Base-by-base conservation (phyloP, 2,329 filamentous ascomycete species). In the Rutstroemia sydowiana region DNA sequence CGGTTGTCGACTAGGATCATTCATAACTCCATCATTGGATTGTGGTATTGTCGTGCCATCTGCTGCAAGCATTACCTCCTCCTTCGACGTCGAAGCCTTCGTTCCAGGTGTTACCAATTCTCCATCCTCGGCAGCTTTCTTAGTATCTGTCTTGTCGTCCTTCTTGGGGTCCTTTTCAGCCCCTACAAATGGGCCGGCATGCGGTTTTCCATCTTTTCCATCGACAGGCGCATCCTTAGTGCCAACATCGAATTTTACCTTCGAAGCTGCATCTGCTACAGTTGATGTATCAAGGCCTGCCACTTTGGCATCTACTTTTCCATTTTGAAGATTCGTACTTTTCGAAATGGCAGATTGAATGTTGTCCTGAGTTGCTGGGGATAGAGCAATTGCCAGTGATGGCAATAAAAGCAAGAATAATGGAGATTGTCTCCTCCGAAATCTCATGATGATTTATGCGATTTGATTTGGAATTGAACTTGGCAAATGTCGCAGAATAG, bases 161-260 rank as follows among this genome's bases (percentile, higher is more conserved):
- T 63, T 63, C 48, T 61, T 63, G 61, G 55, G 61, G 56, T 84
- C 81, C 26, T 63, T 63, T 54, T 77, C 73, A 18, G 42, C 78
- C 56, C 84, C 81, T 52, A 91, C 82, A 64, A 81, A 84, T 5
- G 93, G 93, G 1, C 93, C 93, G 18, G 85, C 81, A 66, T 96
- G 92, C 43, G 93, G 93, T 71, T 91, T 93, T 44, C 93, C 93
- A 71, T 97, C 93, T 62, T 87, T 85, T 42, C 91, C 91, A 67
- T 97, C 93, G 18, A 96, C 85, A 0, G 92, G 92, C 51, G 87
- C 88, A 72, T 93, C 85, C 67, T 90, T 90, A 47, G 82, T 84
- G 48, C 80, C 81, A 58, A 65, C 51, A 37, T 62, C 61, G 39
- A 55, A 59, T 41, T 63, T 63, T 10, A 60, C 48, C 45, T 73